phyloP scores from a whole-genome alignment of 148 eudicot species.

The Camellia granthamiana region DNA sequence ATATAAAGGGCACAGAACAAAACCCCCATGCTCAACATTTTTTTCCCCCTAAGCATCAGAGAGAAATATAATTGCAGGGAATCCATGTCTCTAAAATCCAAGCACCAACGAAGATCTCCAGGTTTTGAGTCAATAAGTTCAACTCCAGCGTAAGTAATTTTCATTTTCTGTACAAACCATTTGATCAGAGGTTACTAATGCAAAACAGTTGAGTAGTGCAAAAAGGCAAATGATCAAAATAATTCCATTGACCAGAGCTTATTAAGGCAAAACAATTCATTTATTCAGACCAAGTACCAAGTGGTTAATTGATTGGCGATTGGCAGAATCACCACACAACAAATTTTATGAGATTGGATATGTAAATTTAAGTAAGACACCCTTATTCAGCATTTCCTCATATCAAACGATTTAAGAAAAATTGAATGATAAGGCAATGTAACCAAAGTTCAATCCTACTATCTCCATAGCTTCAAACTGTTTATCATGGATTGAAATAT shows the following conservation, averaged over 20 bases:
- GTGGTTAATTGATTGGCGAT: too few species aligned
- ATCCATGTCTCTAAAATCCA: slow-evolving; percentile 96
- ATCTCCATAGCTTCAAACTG: too few species aligned
- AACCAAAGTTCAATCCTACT: neutral
- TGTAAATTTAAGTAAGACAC: too few species aligned
- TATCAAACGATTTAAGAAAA: neutral
- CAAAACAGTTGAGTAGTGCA: neutral
- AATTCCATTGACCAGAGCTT: neutral
- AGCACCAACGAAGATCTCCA: slow-evolving; percentile 94
- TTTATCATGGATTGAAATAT: too few species aligned
- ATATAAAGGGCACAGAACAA: slow-evolving; percentile 88
- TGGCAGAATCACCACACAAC: too few species aligned
- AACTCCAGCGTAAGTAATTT: slow-evolving; percentile 81
- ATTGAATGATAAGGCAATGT: neutral
- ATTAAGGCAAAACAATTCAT: neutral
- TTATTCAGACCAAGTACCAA: too few species aligned
- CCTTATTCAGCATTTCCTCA: neutral
- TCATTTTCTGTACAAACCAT: slow-evolving; percentile 67
- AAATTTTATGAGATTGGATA: too few species aligned
- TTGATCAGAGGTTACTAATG: neutral
- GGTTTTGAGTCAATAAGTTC: slow-evolving; percentile 77
- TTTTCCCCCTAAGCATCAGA: slow-evolving; percentile 76
- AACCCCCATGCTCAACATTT: slow-evolving; percentile 71
- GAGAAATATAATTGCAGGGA: slow-evolving; percentile 72
- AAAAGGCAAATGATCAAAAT: neutral